These are phyloP conservation scores for Salix arbutifolia DNA, from an alignment of 345 rosid genomes.

Conservation along the genomic window DNA sequence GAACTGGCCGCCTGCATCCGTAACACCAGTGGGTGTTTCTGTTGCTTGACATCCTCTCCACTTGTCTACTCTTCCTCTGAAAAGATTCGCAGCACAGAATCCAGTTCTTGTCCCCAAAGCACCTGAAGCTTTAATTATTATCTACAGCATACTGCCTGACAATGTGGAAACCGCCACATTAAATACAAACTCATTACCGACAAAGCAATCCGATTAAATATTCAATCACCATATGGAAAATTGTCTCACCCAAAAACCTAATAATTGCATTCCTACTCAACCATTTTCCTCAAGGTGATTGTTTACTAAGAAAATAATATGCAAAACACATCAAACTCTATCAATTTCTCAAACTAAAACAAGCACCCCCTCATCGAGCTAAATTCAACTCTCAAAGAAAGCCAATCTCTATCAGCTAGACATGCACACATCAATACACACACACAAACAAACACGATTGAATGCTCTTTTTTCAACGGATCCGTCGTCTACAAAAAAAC, in stretches of 20 bases:
- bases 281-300: background rate
- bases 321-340: no score
- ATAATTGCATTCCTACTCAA: no score
- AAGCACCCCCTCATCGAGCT: no score
- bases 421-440: no score
- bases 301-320: background rate
- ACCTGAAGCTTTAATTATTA: slow-evolving; percentile 7
- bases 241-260: background rate
- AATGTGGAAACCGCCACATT: background rate
- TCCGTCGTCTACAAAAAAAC: background rate
- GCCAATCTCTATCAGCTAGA: background rate
- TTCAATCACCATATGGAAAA: background rate
- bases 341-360: background rate
- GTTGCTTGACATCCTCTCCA: slow-evolving; percentile 66
- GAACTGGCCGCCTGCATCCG: slow-evolving; percentile 65
- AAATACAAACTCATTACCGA: background rate
- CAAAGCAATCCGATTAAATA: background rate
- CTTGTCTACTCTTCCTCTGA: slow-evolving; percentile 37
- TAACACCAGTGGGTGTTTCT: slow-evolving; percentile 90
- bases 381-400: no score
- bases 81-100: slow-evolving; percentile 10
- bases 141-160: slow-evolving; percentile 7
- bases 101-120: background rate
- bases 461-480: background rate
- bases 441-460: background rate